phyloP scores from a whole-genome alignment of 1,139 yeast species.

The Blastobotrys raffinosifermentans region DNA sequence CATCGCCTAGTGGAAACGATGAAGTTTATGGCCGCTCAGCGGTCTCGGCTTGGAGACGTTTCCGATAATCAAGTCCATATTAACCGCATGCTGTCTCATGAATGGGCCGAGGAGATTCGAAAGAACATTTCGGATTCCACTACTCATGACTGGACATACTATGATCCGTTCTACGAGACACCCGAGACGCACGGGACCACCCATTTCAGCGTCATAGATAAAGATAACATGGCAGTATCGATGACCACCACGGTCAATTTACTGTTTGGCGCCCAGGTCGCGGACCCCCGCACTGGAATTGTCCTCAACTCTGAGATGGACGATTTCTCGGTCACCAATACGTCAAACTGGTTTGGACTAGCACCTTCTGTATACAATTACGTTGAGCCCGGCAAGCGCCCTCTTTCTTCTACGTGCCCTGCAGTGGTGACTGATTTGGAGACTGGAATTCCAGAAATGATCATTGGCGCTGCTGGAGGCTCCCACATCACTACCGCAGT shows the following conservation, averaged over 20 bases:
- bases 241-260: conserved; percentile 90
- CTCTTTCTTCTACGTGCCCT: conserved; percentile 80
- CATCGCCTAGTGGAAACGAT: conserved; percentile 77
- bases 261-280: conserved; percentile 73
- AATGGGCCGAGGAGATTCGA: conserved; percentile 54
- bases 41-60: conserved; percentile 76
- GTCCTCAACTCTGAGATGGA: conserved; percentile 91
- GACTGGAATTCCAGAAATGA: conserved; percentile 49
- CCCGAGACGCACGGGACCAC: conserved; percentile 84
- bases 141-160: conserved; percentile 65
- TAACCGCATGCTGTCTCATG: conserved; percentile 34
- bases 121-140: conserved; percentile 44
- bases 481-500: conserved; percentile 82
- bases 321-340: conserved; percentile 74
- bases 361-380: conserved; percentile 77
- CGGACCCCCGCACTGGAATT: conserved; percentile 77
- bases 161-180: conserved; percentile 70
- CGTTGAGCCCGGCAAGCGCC: conserved; percentile 69
- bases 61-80: conserved; percentile 32
- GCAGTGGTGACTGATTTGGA: conserved; percentile 53
- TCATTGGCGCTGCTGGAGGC: conserved; percentile 94
- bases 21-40: conserved; percentile 89
- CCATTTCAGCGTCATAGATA: conserved; percentile 73
- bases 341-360: conserved; percentile 70
- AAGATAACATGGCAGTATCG: conserved; percentile 63